These are phyloP conservation scores for Fusarium dimerum DNA, from an alignment of 2,329 filamentous ascomycete genomes.

Conservation along the genomic window DNA sequence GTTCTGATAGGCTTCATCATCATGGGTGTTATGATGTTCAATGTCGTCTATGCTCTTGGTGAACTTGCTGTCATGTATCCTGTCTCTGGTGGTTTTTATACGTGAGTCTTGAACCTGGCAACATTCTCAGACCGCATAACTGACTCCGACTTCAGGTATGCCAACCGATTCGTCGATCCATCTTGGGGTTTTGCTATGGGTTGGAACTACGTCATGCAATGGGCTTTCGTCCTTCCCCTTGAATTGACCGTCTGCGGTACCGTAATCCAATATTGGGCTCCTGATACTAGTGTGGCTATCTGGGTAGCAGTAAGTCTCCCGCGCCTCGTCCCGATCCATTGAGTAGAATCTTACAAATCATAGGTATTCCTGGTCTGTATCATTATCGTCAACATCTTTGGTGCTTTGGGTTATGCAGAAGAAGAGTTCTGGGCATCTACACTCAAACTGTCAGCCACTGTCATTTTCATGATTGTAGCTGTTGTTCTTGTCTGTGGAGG, in stretches of 20 bases:
- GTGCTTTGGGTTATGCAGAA: slow-evolving; percentile 55
- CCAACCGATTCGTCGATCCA: slow-evolving; percentile 58
- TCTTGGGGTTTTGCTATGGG: slow-evolving; percentile 48
- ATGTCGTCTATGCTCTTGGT: slow-evolving; percentile 62
- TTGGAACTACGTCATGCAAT: slow-evolving; percentile 50
- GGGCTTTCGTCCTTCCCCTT: slow-evolving; percentile 48
- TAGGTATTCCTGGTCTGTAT: slow-evolving; percentile 53
- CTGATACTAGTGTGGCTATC: slow-evolving; percentile 45
- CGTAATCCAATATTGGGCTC: slow-evolving; percentile 50
- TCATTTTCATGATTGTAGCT: slow-evolving; percentile 65
- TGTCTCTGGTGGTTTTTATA: slow-evolving; percentile 60
- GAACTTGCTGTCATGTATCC: slow-evolving; percentile 43
- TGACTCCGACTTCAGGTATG: slow-evolving; percentile 38
- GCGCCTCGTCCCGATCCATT: neutral
- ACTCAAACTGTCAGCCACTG: slow-evolving; percentile 58
- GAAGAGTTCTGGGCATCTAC: slow-evolving; percentile 62
- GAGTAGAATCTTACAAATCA: neutral
- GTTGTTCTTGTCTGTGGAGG: slow-evolving; percentile 62
- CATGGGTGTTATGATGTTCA: slow-evolving; percentile 61
- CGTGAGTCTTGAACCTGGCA: slow-evolving; percentile 22
- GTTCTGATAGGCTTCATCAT: slow-evolving; percentile 53
- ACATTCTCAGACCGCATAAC: neutral
- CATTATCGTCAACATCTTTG: slow-evolving; percentile 56
- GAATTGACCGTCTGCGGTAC: slow-evolving; percentile 52
- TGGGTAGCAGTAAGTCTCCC: slow-evolving; percentile 48